Percentiles rank a stretch among this genome's conserved stretches.
Conservation (phyloP, 1,284 basidiomycete genomes). For the Malassezia equina region DNA sequence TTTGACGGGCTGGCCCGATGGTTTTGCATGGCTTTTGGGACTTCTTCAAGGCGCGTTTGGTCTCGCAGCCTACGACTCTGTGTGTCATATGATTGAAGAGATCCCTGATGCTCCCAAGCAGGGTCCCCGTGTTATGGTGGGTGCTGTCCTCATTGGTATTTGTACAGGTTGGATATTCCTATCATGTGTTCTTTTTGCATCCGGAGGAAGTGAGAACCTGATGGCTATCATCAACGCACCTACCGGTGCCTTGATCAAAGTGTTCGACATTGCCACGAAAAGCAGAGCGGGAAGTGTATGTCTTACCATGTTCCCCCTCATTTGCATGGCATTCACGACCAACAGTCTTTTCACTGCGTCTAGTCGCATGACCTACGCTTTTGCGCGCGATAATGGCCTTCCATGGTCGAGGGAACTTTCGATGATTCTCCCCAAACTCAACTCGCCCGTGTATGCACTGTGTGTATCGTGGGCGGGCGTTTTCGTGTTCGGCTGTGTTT, state of each 20-base stretch:
- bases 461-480: conserved; percentile 54
- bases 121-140: conserved; percentile 57
- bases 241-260: conserved; percentile 59
- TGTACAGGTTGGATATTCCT: conserved; percentile 57
- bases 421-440: conserved; percentile 50
- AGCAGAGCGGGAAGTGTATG: conserved; percentile 59
- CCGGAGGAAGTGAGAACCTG: conserved; percentile 53
- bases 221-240: conserved; percentile 53
- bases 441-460: conserved; percentile 51
- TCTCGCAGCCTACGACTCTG: conserved; percentile 42
- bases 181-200: conserved; percentile 61
- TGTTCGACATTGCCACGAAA: conserved; percentile 59
- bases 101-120: conserved; percentile 56
- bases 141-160: conserved; percentile 59
- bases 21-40: conserved; percentile 51
- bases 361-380: conserved; percentile 61
- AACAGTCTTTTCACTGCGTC: conserved; percentile 51
- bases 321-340: conserved; percentile 47
- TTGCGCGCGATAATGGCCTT: conserved; percentile 61
- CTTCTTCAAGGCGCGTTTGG: conserved; percentile 50
- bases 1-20: conserved; percentile 51
- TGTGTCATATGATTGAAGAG: conserved; percentile 56
- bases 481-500: conserved; percentile 46
- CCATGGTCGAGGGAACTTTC: conserved; percentile 56
- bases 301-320: conserved; percentile 50